These are phyloP conservation scores for Globomyces sp. DNA, from an alignment of 371 early-diverging fungal genomes.

Conservation along the genomic window DNA sequence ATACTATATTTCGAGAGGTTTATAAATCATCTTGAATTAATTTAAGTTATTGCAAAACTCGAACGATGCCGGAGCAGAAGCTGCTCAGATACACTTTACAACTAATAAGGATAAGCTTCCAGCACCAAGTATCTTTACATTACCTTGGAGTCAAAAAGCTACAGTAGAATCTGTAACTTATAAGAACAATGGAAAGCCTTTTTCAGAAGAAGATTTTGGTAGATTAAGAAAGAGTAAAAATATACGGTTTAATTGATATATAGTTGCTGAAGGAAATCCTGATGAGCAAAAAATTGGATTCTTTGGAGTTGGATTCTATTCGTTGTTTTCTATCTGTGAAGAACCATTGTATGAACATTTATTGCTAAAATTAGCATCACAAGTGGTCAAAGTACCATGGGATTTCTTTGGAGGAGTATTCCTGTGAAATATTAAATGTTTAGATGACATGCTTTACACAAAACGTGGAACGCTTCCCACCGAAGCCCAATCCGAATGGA, in stretches of 20 bases:
- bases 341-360: conserved; percentile 55
- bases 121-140: conserved; percentile 45
- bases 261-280: conserved; percentile 90
- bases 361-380: conserved; percentile 16
- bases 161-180: conserved; percentile 59
- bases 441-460: conserved; percentile 77
- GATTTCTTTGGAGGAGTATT: conserved; percentile 76
- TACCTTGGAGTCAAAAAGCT: conserved; percentile 26
- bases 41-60: conserved; percentile 65
- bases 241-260: no score
- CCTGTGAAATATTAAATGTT: no score
- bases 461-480: conserved; percentile 61
- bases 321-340: conserved; percentile 83
- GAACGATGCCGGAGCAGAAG: conserved; percentile 54
- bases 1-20: conserved; percentile 52
- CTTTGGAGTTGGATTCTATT: conserved; percentile 88
- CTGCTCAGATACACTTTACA: conserved; percentile 39
- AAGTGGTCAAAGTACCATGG: conserved; percentile 63
- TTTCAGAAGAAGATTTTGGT: conserved; percentile 79
- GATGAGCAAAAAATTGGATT: conserved; percentile 82
- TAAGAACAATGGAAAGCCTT: conserved; percentile 82
- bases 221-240: conserved; percentile 58
- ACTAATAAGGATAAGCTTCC: conserved; percentile 34
- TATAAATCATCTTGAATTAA: no score
- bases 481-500: conserved; percentile 58